Percentiles rank a stretch among this genome's conserved stretches.
These are phyloP conservation scores for Penstemon davidsonii DNA, from an alignment of 257 asterid genomes.

Conservation along the genomic window DNA sequence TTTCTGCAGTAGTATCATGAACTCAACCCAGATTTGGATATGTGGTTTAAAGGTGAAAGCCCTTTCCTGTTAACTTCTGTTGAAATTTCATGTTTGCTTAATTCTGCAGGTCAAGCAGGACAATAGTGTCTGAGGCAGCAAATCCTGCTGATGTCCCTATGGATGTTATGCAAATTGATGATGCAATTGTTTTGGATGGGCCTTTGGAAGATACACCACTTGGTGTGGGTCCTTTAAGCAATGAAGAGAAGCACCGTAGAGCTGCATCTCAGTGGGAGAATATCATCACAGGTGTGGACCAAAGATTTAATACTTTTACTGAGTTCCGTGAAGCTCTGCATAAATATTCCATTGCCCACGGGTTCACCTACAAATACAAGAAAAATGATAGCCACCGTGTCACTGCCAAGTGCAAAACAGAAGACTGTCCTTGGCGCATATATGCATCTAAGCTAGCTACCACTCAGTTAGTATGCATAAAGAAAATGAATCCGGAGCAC, in stretches of 20 bases:
- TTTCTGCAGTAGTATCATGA: conserved; percentile 1
- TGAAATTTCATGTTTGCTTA: conserved; percentile 4
- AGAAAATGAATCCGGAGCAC: conserved; percentile 83
- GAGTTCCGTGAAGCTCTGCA: conserved; percentile 96
- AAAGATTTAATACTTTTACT: conserved; percentile 84
- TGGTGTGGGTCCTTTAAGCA: conserved; percentile 39
- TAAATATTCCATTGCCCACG: conserved; percentile 94
- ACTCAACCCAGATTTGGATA: conserved; percentile 2
- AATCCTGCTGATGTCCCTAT: conserved; percentile 57
- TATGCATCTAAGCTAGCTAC: conserved; percentile 91
- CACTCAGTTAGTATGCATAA: conserved; percentile 88
- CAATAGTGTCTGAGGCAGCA: conserved; percentile 65
- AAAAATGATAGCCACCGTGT: conserved; percentile 97
- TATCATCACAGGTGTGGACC: conserved; percentile 93
- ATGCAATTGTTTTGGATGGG: conserved; percentile 56
- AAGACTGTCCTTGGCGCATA: conserved; percentile 97
- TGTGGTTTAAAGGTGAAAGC: neutral
- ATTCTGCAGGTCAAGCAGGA: conserved; percentile 76
- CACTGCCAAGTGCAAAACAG: conserved; percentile 93
- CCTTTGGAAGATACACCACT: conserved; percentile 54
- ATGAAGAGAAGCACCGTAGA: conserved; percentile 72
- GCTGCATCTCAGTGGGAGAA: conserved; percentile 96
- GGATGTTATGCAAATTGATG: conserved; percentile 61
- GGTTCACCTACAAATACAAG: conserved; percentile 92
- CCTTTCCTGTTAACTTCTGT: conserved; percentile 1